These are phyloP conservation scores for Ceratobasidium sp. DNA, from an alignment of 1,284 basidiomycete species.

Conservation along the genomic window DNA sequence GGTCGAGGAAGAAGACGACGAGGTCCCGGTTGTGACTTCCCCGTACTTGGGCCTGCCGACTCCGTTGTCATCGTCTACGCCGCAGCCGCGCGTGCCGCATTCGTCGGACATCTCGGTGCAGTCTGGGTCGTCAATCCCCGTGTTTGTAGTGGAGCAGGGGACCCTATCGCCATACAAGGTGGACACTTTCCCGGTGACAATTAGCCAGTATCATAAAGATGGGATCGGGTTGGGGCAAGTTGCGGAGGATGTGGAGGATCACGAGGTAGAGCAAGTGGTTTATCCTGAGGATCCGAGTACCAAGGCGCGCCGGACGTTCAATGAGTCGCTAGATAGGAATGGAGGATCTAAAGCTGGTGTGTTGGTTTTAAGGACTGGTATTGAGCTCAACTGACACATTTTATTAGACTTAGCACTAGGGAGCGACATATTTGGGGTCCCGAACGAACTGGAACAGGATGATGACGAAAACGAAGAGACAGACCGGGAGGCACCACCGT, in stretches of 20 bases:
- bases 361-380: slow-evolving; percentile 13
- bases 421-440: not conserved
- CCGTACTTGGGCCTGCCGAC: slow-evolving; percentile 54
- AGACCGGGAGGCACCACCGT: slow-evolving; percentile 11
- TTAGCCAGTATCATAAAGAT: slow-evolving; percentile 63
- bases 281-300: slow-evolving; percentile 44
- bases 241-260: slow-evolving; percentile 46
- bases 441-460: slow-evolving; percentile 12
- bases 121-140: slow-evolving; percentile 50
- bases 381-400: slow-evolving; percentile 9
- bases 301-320: slow-evolving; percentile 27
- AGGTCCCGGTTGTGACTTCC: slow-evolving; percentile 57
- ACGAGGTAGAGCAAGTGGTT: slow-evolving; percentile 45
- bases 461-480: slow-evolving; percentile 41
- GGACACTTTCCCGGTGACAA: slow-evolving; percentile 60
- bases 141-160: slow-evolving; percentile 58
- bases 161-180: slow-evolving; percentile 58
- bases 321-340: slow-evolving; percentile 33
- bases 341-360: slow-evolving; percentile 20
- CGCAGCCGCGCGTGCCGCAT: slow-evolving; percentile 47
- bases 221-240: slow-evolving; percentile 51
- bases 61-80: slow-evolving; percentile 51
- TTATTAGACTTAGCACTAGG: slow-evolving; percentile 17
- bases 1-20: slow-evolving; percentile 63
- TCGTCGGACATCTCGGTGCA: slow-evolving; percentile 43